phyloP scores from a whole-genome alignment of 192 early-diverging fungal genomes.

The Entrophospora sp. region DNA sequence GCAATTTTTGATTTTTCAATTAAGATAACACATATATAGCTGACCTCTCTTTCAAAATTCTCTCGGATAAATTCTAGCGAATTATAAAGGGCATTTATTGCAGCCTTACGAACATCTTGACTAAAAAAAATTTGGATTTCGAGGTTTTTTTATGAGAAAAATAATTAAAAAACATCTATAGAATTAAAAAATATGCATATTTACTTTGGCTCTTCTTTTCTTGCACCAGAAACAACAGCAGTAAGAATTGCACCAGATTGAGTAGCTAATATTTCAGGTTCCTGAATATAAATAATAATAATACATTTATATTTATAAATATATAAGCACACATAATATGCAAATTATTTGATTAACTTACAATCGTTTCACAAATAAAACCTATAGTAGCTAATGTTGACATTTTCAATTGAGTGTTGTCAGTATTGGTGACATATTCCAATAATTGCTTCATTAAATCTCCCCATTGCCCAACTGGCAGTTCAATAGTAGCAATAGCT shows the following conservation, averaged over 20 bases:
- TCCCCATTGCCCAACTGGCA: conserved; percentile 79
- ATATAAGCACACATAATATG: neutral
- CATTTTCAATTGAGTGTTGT: conserved; percentile 65
- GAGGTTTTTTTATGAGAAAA: neutral
- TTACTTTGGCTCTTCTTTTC: conserved; percentile 78
- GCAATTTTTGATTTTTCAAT: too few species aligned
- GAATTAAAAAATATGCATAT: conserved; percentile 12
- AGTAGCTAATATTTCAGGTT: conserved; percentile 66
- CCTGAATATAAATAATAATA: conserved; percentile 29
- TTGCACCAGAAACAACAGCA: conserved; percentile 90
- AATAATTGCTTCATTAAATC: conserved; percentile 79
- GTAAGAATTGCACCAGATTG: conserved; percentile 91
- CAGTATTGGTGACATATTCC: conserved; percentile 58
- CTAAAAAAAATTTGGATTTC: conserved; percentile 26
- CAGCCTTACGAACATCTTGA: conserved; percentile 79
- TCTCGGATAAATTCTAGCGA: conserved; percentile 90
- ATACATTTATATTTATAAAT: neutral
- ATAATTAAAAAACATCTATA: conserved; percentile 8
- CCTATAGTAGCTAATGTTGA: conserved; percentile 85
- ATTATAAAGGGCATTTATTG: conserved; percentile 86
- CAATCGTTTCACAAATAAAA: conserved; percentile 85
- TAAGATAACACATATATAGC: neutral
- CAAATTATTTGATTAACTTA: conserved; percentile 31
- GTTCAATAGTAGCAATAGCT: conserved; percentile 88
- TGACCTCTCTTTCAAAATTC: conserved; percentile 88